These are phyloP conservation scores for Dothistroma septosporum DNA, from an alignment of 2,329 filamentous ascomycete genomes.

Conservation along the genomic window DNA sequence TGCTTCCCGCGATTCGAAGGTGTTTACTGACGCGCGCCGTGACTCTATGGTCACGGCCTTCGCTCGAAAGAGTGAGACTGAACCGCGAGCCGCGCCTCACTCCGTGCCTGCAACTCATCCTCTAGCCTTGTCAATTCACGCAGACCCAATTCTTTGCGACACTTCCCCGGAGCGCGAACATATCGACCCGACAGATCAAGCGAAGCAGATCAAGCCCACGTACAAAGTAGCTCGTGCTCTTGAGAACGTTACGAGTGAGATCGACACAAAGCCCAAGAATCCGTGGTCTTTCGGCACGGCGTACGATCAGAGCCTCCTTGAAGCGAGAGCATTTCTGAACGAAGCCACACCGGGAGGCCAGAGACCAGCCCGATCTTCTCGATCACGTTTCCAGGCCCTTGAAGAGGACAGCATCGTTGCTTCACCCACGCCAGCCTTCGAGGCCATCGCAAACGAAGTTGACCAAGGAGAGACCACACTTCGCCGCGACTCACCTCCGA, in stretches of 20 bases:
- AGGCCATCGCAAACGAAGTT: background rate
- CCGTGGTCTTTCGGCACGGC: background rate
- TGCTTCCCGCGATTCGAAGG: background rate
- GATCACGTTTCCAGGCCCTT: background rate
- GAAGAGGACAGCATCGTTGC: background rate
- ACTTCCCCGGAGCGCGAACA: background rate
- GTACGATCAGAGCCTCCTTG: background rate
- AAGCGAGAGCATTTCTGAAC: background rate
- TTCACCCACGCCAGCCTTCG: background rate
- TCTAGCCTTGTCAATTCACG: background rate
- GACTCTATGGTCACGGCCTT: background rate
- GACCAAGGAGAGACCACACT: background rate
- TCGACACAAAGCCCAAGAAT: background rate
- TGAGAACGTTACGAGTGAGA: background rate
- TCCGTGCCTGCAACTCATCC: background rate
- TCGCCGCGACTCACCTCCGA: background rate
- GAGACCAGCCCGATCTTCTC: background rate
- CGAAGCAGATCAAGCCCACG: no score
- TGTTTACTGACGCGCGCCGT: background rate
- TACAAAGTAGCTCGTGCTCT: no score
- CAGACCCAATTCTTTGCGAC: background rate
- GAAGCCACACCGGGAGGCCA: background rate
- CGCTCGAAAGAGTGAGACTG: background rate
- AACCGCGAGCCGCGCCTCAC: background rate
- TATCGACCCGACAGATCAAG: background rate